A percentile compares a stretch with the other conserved stretches of the same genome.
Evolutionary conservation across 768 basidiomycete species (phyloP).

Genomic region (Mycena rebaudengoi): DNA sequence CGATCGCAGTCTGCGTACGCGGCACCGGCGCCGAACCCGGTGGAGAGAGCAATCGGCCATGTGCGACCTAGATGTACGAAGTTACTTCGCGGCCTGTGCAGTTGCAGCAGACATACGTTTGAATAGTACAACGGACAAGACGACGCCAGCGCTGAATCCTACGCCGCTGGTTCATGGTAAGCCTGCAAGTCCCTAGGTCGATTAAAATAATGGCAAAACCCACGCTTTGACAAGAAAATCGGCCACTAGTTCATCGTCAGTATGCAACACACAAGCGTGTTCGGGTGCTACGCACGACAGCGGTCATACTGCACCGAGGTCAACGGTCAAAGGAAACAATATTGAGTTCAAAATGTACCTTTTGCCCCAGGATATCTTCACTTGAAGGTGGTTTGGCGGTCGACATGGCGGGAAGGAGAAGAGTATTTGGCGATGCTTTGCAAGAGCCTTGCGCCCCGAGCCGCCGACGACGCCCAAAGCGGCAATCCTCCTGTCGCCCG

Average conservation of each 20-base stretch:
- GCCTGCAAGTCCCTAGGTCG: conserved; percentile 15
- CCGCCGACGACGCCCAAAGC: too few relatives aligned
- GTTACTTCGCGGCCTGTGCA: conserved; percentile 12
- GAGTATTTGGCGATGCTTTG: not conserved
- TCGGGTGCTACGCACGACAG: conserved; percentile 67
- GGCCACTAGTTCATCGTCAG: conserved; percentile 57
- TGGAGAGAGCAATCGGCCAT: conserved; percentile 89
- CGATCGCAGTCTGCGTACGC: conserved; percentile 95
- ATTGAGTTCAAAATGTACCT: conserved; percentile 60
- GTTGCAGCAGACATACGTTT: conserved; percentile 67
- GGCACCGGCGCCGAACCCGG: conserved; percentile 87
- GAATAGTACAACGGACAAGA: conserved; percentile 91
- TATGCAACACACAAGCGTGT: conserved; percentile 13
- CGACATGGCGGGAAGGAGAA: conserved; percentile 46
- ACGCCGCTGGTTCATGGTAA: conserved; percentile 64
- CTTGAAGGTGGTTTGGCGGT: conserved; percentile 75
- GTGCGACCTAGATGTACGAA: conserved; percentile 71
- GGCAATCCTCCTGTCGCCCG: too few relatives aligned
- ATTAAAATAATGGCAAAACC: conserved; percentile 34
- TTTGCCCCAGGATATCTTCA: conserved; percentile 90
- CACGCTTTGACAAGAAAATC: conserved; percentile 90
- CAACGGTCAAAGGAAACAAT: conserved; percentile 24
- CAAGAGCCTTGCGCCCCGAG: too few relatives aligned
- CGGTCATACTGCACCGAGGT: conserved; percentile 73
- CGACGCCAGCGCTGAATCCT: conserved; percentile 88